These are phyloP conservation scores for Penicillium sp. DNA, from an alignment of 2,329 filamentous ascomycete genomes.

Conservation along the genomic window DNA sequence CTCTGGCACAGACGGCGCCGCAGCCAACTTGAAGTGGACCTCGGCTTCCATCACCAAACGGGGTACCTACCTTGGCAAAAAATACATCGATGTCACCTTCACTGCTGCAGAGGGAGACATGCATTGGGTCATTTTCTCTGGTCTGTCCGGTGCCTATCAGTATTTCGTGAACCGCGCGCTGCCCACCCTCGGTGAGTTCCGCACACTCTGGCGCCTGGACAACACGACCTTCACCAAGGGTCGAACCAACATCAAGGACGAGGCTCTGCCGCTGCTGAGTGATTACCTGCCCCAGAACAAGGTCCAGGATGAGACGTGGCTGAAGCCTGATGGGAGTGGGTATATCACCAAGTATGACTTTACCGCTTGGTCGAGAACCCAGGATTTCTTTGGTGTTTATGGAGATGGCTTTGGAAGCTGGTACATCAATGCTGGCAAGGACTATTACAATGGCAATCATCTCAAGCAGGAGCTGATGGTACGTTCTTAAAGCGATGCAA, in stretches of 20 bases:
- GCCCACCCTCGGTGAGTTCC: slow-evolving; percentile 53
- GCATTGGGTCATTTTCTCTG: slow-evolving; percentile 56
- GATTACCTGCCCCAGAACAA: slow-evolving; percentile 51
- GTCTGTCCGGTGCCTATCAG: slow-evolving; percentile 56
- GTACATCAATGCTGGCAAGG: slow-evolving; percentile 55
- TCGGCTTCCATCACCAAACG: slow-evolving; percentile 48
- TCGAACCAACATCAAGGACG: slow-evolving; percentile 50
- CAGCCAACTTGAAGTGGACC: slow-evolving; percentile 52
- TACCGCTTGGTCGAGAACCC: slow-evolving; percentile 42
- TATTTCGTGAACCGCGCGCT: slow-evolving; percentile 57
- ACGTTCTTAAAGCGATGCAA: not conserved
- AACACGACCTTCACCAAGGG: slow-evolving; percentile 53
- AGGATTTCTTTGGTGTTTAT: slow-evolving; percentile 55
- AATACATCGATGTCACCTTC: slow-evolving; percentile 53
- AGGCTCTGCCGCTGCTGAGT: slow-evolving; percentile 46
- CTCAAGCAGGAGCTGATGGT: slow-evolving; percentile 58
- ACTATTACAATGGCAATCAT: slow-evolving; percentile 57
- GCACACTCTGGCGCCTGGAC: slow-evolving; percentile 54
- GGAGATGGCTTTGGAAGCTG: slow-evolving; percentile 53
- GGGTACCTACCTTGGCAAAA: slow-evolving; percentile 31
- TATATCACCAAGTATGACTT: slow-evolving; percentile 59
- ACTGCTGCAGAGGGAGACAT: slow-evolving; percentile 52
- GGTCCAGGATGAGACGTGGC: slow-evolving; percentile 59
- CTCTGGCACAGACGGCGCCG: slow-evolving; percentile 46
- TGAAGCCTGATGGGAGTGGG: slow-evolving; percentile 45